These are phyloP conservation scores for Arabidopsis suecica DNA, from an alignment of 345 rosid genomes.

Conservation along the genomic window DNA sequence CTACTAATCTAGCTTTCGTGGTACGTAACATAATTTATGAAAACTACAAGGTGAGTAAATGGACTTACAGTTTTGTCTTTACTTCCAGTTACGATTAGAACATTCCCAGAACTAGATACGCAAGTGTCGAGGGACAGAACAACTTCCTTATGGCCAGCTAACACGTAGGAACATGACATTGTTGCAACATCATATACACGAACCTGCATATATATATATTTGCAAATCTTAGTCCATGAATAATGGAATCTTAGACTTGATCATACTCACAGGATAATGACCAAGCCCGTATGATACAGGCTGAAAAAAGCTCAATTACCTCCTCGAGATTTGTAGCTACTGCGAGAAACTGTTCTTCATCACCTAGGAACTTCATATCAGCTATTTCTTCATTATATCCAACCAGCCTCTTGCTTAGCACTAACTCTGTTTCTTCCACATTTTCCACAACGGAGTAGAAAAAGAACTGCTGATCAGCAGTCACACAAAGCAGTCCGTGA, in stretches of 20 bases:
- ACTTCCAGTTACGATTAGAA: constrained; percentile 82
- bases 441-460: constrained; percentile 57
- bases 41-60: constrained; percentile 30
- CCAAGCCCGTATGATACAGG: constrained; percentile 25
- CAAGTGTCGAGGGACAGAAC: constrained; percentile 86
- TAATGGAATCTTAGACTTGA: constrained; percentile 19
- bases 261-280: constrained; percentile 26
- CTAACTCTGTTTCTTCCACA: constrained; percentile 55
- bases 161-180: constrained; percentile 93
- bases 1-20: constrained; percentile 23
- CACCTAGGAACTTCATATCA: constrained; percentile 91
- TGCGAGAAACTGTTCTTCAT: constrained; percentile 84
- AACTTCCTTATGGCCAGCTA: constrained; percentile 84
- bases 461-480: constrained; percentile 92
- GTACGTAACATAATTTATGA: neutral
- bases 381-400: constrained; percentile 94
- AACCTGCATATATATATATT: constrained; percentile 60
- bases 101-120: constrained; percentile 62
- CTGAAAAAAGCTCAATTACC: constrained; percentile 49
- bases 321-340: constrained; percentile 96
- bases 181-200: constrained; percentile 85
- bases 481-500: constrained; percentile 86
- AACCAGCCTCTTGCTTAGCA: constrained; percentile 72
- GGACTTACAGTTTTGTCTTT: constrained; percentile 84
- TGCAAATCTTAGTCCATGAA: constrained; percentile 27